Percentiles rank a stretch among this genome's conserved stretches.
Conservation (phyloP, 2,329 filamentous ascomycete species). For the Huntiella omanensis region DNA sequence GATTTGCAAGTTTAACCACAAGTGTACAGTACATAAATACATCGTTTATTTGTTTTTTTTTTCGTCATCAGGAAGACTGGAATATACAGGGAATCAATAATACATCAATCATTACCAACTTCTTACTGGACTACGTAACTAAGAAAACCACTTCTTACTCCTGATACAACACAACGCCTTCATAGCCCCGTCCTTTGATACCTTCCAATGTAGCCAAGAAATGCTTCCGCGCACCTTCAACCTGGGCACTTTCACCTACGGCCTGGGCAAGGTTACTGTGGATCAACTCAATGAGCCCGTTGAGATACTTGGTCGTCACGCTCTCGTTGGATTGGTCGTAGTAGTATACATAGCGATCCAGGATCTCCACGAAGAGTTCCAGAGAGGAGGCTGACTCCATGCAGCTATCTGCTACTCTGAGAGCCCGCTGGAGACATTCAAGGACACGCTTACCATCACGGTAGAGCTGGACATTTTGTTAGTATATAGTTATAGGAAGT, state of each 20-base stretch:
- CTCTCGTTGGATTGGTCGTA: conserved; percentile 98
- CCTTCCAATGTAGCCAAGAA: conserved; percentile 92
- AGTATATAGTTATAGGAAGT: conserved; percentile 12
- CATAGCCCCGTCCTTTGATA: conserved; percentile 78
- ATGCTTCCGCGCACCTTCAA: conserved; percentile 82
- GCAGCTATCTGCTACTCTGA: conserved; percentile 91
- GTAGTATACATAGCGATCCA: conserved; percentile 97
- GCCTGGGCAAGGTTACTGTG: conserved; percentile 86
- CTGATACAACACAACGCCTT: conserved; percentile 63
- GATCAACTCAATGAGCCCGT: conserved; percentile 93
- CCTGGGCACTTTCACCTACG: conserved; percentile 57
- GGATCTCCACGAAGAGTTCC: conserved; percentile 93
- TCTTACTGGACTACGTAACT: too few relatives aligned
- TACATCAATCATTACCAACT: conserved; percentile 2
- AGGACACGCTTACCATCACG: conserved; percentile 93
- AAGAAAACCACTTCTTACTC: conserved; percentile 16
- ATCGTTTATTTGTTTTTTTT: conserved; percentile 5
- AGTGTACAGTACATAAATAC: conserved; percentile 1
- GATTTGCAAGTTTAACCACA: conserved; percentile 12
- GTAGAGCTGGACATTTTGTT: conserved; percentile 47
- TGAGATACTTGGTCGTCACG: conserved; percentile 94
- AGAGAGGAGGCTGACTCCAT: conserved; percentile 98
- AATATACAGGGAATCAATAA: background rate
- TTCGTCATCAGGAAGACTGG: background rate
- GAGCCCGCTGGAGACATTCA: conserved; percentile 84